Conservation (phyloP, 305 asterid species). For the Caryopteris hybrid region DNA sequence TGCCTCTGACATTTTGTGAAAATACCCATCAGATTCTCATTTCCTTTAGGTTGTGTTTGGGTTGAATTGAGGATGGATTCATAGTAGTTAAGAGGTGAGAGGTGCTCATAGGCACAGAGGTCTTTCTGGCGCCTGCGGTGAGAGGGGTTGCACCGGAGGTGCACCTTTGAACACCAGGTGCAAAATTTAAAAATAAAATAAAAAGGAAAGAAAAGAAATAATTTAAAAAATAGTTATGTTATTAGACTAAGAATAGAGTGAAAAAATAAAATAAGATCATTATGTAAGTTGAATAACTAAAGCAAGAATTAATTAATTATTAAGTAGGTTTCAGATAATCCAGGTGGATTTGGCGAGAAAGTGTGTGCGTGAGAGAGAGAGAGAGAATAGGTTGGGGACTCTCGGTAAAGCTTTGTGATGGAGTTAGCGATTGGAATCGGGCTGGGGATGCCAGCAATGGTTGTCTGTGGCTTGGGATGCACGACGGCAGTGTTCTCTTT, state of each 20-base stretch:
- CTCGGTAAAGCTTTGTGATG: neutral
- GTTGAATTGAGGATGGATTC: neutral
- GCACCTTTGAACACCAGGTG: no score
- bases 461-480: neutral
- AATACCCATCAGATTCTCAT: neutral
- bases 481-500: neutral
- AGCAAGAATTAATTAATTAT: neutral
- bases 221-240: neutral
- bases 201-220: no score
- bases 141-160: no score
- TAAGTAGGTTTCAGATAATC: neutral
- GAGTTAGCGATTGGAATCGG: neutral
- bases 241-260: neutral
- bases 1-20: neutral
- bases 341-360: neutral
- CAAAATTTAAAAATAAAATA: no score
- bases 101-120: no score
- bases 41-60: neutral
- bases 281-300: no score
- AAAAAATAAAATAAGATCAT: no score
- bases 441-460: neutral
- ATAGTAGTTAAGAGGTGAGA: no score
- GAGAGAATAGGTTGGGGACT: neutral
- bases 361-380: neutral
- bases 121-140: no score